These are phyloP conservation scores for Paragyromitra xinjiangensis DNA, from an alignment of 495 filamentous ascomycete genomes.

Conservation along the genomic window DNA sequence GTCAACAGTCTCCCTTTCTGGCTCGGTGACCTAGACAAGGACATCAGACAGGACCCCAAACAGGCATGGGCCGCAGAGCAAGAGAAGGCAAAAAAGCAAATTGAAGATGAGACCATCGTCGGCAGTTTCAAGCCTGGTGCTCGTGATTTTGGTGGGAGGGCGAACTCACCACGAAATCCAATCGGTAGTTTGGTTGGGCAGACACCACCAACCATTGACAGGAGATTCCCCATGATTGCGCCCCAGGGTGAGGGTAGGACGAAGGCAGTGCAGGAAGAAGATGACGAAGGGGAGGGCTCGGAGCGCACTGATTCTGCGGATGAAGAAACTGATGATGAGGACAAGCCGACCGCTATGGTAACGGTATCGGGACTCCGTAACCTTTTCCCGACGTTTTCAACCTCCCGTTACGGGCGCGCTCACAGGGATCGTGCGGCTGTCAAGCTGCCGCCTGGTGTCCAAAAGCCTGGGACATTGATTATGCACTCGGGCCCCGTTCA, in stretches of 20 bases:
- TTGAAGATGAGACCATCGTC: slow-evolving; percentile 86
- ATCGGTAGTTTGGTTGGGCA: slow-evolving; percentile 18
- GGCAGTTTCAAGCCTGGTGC: slow-evolving; percentile 75
- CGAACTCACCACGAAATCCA: slow-evolving; percentile 32
- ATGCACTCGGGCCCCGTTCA: slow-evolving; percentile 90
- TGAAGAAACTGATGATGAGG: slow-evolving; percentile 46
- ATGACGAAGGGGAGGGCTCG: slow-evolving; percentile 30
- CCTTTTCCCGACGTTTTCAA: slow-evolving; percentile 77
- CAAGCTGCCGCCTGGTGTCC: slow-evolving; percentile 82
- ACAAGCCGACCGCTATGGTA: slow-evolving; percentile 40
- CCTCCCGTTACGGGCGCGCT: slow-evolving; percentile 68
- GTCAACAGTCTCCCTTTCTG: slow-evolving; percentile 97
- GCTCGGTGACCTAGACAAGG: slow-evolving; percentile 86
- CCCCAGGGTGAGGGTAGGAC: slow-evolving; percentile 30
- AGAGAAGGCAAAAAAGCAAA: slow-evolving; percentile 73
- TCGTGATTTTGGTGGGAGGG: slow-evolving; percentile 55
- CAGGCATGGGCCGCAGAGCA: slow-evolving; percentile 90
- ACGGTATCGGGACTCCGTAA: slow-evolving; percentile 62
- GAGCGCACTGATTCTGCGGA: slow-evolving; percentile 45
- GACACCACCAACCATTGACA: slow-evolving; percentile 44
- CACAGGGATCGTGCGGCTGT: slow-evolving; percentile 50
- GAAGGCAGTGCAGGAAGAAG: slow-evolving; percentile 7
- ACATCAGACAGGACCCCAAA: slow-evolving; percentile 92
- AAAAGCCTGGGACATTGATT: slow-evolving; percentile 81
- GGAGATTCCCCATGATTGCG: slow-evolving; percentile 43